Evolutionary conservation across 2,329 filamentous ascomycete species (phyloP).

Genomic region (Beauveria varroae): DNA sequence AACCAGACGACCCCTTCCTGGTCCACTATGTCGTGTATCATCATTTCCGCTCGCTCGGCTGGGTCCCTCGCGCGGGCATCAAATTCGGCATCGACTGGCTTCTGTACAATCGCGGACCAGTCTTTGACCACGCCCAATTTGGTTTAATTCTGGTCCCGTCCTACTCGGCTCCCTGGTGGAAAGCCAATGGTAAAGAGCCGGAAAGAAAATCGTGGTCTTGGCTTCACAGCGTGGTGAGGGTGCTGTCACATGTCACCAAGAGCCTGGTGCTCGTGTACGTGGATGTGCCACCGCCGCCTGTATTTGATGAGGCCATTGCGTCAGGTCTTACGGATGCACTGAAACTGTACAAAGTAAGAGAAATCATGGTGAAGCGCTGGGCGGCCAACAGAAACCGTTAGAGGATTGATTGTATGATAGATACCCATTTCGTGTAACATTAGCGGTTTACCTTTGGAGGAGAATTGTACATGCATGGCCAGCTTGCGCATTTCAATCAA

Average conservation of each 20-base stretch:
- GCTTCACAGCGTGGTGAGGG: conserved; percentile 83
- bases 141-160: conserved; percentile 77
- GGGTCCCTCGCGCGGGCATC: conserved; percentile 85
- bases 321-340: conserved; percentile 57
- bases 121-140: conserved; percentile 93
- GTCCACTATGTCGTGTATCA: conserved; percentile 87
- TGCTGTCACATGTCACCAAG: conserved; percentile 85
- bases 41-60: conserved; percentile 90
- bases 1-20: conserved; percentile 76
- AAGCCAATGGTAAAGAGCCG: conserved; percentile 41
- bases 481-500: too few relatives aligned
- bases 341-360: conserved; percentile 65
- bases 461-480: neutral
- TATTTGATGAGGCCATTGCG: conserved; percentile 34
- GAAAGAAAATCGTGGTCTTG: conserved; percentile 62
- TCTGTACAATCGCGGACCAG: conserved; percentile 87
- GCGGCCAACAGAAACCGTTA: conserved; percentile 65
- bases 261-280: conserved; percentile 86
- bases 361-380: conserved; percentile 78
- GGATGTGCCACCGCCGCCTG: conserved; percentile 67
- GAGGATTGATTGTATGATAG: conserved; percentile 7
- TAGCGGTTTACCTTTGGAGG: neutral
- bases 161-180: conserved; percentile 71
- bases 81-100: conserved; percentile 95
- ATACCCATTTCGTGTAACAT: conserved; percentile 9